Conservation (phyloP, 2,329 filamentous ascomycete species). For the Gliomastix tumulicola region DNA sequence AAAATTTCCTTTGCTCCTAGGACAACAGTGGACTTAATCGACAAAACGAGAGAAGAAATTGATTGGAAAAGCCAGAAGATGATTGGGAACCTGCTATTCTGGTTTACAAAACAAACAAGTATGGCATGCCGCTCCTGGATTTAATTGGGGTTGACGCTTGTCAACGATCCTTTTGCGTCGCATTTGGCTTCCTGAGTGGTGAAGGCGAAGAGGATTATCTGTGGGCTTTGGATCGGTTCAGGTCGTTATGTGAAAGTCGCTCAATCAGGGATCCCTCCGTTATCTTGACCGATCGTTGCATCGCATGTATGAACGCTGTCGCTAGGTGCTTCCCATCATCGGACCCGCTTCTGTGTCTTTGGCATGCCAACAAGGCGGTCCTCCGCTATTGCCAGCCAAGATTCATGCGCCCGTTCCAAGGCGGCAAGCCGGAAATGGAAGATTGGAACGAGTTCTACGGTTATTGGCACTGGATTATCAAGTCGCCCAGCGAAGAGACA, state of each 20-base stretch:
- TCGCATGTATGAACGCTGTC: constrained; percentile 6
- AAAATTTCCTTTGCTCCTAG: too few species aligned
- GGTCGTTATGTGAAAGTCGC: constrained; percentile 6
- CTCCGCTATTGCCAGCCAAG: constrained; percentile 7
- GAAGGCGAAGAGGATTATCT: constrained; percentile 10
- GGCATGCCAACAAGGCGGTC: constrained; percentile 11
- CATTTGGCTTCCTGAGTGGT: constrained; percentile 11
- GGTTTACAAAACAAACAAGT: constrained; percentile 15
- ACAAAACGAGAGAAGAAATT: too few species aligned
- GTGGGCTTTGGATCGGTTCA: constrained; percentile 10
- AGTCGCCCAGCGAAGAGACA: constrained; percentile 5
- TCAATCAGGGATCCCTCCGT: constrained; percentile 8
- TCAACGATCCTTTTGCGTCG: constrained; percentile 11
- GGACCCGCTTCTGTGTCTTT: constrained; percentile 8
- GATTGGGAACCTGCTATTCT: too few species aligned
- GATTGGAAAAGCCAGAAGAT: too few species aligned
- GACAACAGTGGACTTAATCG: too few species aligned
- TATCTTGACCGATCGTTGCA: constrained; percentile 11
- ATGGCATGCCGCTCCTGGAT: constrained; percentile 11
- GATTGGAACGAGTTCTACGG: constrained; percentile 10
- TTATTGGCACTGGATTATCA: constrained; percentile 10
- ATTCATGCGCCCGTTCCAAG: constrained; percentile 1
- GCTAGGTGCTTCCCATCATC: constrained; percentile 5
- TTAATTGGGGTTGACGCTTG: constrained; percentile 11
- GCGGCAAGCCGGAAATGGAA: background rate